Evolutionary conservation across 352 stramenopile species (phyloP), one percentile per base, ranked within the genome.

Genomic region (Globisporangium megalacanthum): DNA sequence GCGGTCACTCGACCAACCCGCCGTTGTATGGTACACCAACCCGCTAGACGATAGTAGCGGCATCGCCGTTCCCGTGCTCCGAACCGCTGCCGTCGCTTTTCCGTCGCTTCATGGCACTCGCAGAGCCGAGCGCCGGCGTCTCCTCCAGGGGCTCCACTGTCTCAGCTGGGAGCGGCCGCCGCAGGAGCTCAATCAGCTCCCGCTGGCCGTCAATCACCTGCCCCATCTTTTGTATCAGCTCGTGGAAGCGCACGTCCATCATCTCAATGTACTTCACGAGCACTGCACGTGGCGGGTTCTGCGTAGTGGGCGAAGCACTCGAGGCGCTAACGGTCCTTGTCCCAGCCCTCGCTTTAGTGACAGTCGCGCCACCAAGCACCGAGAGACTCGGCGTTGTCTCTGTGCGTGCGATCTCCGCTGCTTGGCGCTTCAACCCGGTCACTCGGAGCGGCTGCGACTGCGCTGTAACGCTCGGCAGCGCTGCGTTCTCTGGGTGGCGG

Each of bases 131-230:
- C 35, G 58, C 52, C 13, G 72, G 56, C 44, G 67, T 60, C 51
- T 72, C 64, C 37, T 71, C 54, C 19, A 67, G 35, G 17, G 54
- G 51, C 55, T 67, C n/a, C 57, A 31, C 55, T 14, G 31, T 54
- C 4, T 56, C 46, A 19, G 47, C 6, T 4, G 69, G 60, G 46
- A 76, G 68, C 20, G 63, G 82, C 22, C 56, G 61, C 58, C 81
- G 73, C 50, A 89, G 58, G 15, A 75, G 75, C 48, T 86, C 74
- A 31, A 89, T 78, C 37, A 92, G 61, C 42, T 85, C 67, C 42
- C 79, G 80, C 63, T 92, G 82, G 35, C 79, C 76, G 39, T 89
- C 79, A 44, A 89, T 78, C 69, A 92, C 83, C 42, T 89, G 73
- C 48, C 74, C 66, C 76, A 92, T 84, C 60, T 88, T 90, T 54